Conservation (phyloP, 352 stramenopile species). For the Pythium sp. region DNA sequence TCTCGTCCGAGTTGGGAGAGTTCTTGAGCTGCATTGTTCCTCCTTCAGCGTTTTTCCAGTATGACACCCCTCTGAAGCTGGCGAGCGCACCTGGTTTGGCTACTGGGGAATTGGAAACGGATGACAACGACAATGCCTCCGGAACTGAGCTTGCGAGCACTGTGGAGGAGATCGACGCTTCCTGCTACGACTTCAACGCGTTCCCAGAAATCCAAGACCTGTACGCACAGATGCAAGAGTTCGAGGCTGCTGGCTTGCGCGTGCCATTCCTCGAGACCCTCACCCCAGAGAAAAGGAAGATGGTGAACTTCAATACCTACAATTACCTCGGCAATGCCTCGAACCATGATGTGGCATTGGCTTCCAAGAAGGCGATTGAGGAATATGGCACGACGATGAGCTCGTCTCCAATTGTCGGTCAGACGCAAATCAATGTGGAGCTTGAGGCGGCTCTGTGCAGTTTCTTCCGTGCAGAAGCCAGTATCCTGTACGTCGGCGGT, state of each 20-base stretch:
- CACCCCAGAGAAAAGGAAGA: slow-evolving; percentile 62
- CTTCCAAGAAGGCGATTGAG: slow-evolving; percentile 58
- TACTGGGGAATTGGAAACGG: slow-evolving; percentile 42
- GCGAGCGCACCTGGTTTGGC: slow-evolving; percentile 53
- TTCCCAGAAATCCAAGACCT: slow-evolving; percentile 70
- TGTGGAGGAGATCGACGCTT: slow-evolving; percentile 62
- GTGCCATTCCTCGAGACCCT: slow-evolving; percentile 74
- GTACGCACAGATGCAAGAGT: slow-evolving; percentile 70
- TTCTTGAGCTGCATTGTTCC: slow-evolving; percentile 70
- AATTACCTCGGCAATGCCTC: slow-evolving; percentile 81
- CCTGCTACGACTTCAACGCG: slow-evolving; percentile 59
- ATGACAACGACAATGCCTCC: slow-evolving; percentile 6
- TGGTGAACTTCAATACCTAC: slow-evolving; percentile 88
- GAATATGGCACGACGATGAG: slow-evolving; percentile 80
- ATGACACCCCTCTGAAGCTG: slow-evolving; percentile 58
- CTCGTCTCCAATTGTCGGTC: slow-evolving; percentile 76
- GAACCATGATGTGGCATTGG: slow-evolving; percentile 45
- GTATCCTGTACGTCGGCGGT: slow-evolving; percentile 64
- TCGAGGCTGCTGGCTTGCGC: slow-evolving; percentile 59
- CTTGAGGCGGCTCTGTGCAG: slow-evolving; percentile 60
- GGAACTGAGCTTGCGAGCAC: slow-evolving; percentile 29
- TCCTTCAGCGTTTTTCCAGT: slow-evolving; percentile 70
- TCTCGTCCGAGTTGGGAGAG: slow-evolving; percentile 62
- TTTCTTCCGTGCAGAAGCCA: slow-evolving; percentile 61
- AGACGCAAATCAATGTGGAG: slow-evolving; percentile 68